Evolutionary conservation across 805 yeast genomes (phyloP), one percentile per base, ranked within the genome.

Genomic region (Wickerhamiella nectarea): DNA sequence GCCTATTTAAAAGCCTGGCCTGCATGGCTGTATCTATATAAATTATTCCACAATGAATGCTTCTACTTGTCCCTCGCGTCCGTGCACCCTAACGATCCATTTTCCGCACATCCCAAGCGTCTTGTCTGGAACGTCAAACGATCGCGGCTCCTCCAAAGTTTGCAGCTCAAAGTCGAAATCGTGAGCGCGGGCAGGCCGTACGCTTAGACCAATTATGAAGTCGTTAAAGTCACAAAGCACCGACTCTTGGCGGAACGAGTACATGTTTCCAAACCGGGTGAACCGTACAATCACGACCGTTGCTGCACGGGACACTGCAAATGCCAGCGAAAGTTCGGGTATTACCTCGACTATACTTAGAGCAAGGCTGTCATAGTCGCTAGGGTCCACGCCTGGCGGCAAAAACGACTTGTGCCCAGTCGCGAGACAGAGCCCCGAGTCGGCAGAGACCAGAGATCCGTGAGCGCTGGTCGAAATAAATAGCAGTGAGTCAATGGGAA

Each of bases 181-280:
- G 29, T 40, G 43, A 2, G 43, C 38, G 8, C 38, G 22, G 2
- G 43, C 43, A n/a, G 43, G 43, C 14, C 38, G 26, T 9, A 34
- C 36, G 15, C 25, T 34, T 1, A 34, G n/a, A 4, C 43, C 43
- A 3, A 40, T 36, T 9, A 40, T 34, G 25, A 40, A 33, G 19
- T 33, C 43, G 2, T n/a, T 25, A 11, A 40, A 40, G 22, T 40
- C 43, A 14, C 43, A 34, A n/a, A 40, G 34, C 18, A 40, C 43
- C 6, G 10, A 14, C n/a, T 40, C 43, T 17, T 40, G 43, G 5
- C 43, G 43, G 15, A 40, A 22, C 17, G 34, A n/a, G 3, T 11
- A 18, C 17, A 17, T 5, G 17, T n/a, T 22, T 8, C 28, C 41
- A 3, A 19, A n/a, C 15, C 18, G 18, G 14, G 45, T 42, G 34